phyloP scores from a whole-genome alignment of 805 yeast species.

The Wickerhamiella slavikovae region DNA sequence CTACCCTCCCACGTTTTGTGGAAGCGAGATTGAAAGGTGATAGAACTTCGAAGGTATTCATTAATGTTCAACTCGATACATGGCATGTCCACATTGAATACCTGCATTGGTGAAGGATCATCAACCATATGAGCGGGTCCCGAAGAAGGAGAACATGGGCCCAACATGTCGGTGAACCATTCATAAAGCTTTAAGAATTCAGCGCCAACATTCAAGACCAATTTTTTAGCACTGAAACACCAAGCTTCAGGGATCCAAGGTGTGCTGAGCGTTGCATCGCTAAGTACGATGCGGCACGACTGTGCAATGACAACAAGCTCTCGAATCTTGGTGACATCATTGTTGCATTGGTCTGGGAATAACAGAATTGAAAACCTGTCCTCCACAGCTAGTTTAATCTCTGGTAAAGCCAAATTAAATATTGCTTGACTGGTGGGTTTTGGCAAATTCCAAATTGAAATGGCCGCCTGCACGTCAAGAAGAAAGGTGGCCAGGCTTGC shows the following conservation, averaged over 20 bases:
- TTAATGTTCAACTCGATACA: no score
- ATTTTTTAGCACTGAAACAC: background rate
- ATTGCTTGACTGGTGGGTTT: slow-evolving; percentile 6
- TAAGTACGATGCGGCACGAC: no score
- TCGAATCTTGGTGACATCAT: slow-evolving; percentile 2
- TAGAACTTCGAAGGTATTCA: no score
- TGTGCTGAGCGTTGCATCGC: no score
- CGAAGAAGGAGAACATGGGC: no score
- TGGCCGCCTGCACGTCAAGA: background rate
- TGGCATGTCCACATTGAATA: no score
- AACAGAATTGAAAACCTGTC: slow-evolving; percentile 6
- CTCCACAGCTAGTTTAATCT: slow-evolving; percentile 7
- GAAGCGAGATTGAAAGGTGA: no score
- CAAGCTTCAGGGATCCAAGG: slow-evolving; percentile 3
- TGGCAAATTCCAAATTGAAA: slow-evolving; percentile 5
- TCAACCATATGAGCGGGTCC: no score
- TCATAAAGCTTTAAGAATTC: no score
- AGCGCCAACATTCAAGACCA: background rate
- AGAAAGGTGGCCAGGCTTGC: background rate
- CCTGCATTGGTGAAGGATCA: no score
- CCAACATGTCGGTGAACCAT: no score
- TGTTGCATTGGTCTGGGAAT: slow-evolving; percentile 5
- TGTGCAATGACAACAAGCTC: slow-evolving; percentile 7
- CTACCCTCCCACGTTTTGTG: no score
- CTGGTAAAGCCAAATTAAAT: slow-evolving; percentile 7